Base-by-base conservation (phyloP, 2,329 filamentous ascomycete genomes). In the Cryphonectria parasitica region DNA sequence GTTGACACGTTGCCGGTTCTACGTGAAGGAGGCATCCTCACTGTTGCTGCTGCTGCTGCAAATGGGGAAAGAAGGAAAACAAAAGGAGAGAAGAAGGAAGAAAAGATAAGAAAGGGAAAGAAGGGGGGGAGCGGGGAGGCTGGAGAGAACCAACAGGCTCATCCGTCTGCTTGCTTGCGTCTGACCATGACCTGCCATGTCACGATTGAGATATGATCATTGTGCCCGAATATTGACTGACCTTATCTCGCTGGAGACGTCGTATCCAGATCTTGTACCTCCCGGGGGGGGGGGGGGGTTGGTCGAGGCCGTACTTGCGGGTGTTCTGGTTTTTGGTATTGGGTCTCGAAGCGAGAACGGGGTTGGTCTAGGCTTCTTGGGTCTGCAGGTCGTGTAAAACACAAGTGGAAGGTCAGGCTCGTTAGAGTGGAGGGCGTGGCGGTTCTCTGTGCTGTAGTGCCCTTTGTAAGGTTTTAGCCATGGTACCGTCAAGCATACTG, bases 211-310 rank as follows among this genome's bases (percentile, higher is more conserved):
- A 13, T 8, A 25, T 36, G 41, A 43, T 49, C 63, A 52, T 49
- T 49, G 25, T 25, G 8, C 5, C 39, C 7, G n/a, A 45, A 15
- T 52, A 62, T 41, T 52, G 15, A 64, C 63, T 64, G 41, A 64
- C 41, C 63, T 64, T 52, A 52, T 52, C 25, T 64, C 52, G 63
- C 43, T 43, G n/a, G 61, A 28, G 34, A 39, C 39, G 61, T 64
- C 25, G 63, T 52, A 64, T 52, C 43, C 28, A 64, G 63, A 52
- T 64, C 63, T 64, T 8, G 43, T 52, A 22, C 63, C 63, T 49
- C 11, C 36, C 10, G 3, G 34, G 34, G 34, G 34, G 34, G n/a
- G 28, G 39, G 62, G 62, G n/a, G n/a, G 25, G n/a, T 15, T 10
- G 15, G 62, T 49, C 39, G 39, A 43, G 41, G 43, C 28, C 41